Conservation (phyloP, 768 basidiomycete species). For the Strobilomyces dryophilus region DNA sequence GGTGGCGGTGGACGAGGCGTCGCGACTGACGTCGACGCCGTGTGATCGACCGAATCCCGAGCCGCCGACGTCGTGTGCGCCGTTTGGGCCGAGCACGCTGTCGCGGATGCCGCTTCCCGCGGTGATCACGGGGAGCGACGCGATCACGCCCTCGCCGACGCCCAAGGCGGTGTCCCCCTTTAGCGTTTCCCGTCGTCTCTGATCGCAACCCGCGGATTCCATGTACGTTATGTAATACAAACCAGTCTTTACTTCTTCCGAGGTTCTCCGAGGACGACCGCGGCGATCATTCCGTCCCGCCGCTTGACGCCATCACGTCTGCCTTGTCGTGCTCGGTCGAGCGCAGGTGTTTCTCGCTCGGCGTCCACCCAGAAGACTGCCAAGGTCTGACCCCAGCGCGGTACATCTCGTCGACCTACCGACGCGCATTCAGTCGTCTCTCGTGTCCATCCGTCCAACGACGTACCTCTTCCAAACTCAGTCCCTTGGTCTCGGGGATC, state of each 20-base stretch:
- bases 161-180: slow-evolving; percentile 19
- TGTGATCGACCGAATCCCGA: slow-evolving; percentile 54
- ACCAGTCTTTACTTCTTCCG: too few species aligned
- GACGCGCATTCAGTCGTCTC: background rate
- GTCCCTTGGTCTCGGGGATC: slow-evolving; percentile 78
- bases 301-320: background rate
- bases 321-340: background rate
- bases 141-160: slow-evolving; percentile 44
- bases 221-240: background rate
- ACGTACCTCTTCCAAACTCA: slow-evolving; percentile 64
- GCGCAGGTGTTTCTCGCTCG: slow-evolving; percentile 34
- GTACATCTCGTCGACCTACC: slow-evolving; percentile 69
- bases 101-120: slow-evolving; percentile 35
- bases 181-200: slow-evolving; percentile 3
- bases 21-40: slow-evolving; percentile 40
- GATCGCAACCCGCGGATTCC: background rate
- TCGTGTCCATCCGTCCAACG: background rate
- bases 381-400: slow-evolving; percentile 60
- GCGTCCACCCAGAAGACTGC: slow-evolving; percentile 55
- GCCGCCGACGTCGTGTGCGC: slow-evolving; percentile 48
- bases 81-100: slow-evolving; percentile 36
- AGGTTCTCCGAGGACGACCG: background rate
- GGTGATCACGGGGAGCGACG: slow-evolving; percentile 40
- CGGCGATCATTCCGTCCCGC: background rate
- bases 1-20: slow-evolving; percentile 25